Base-by-base conservation (phyloP, 768 basidiomycete species). In the Mycena polygramma region DNA sequence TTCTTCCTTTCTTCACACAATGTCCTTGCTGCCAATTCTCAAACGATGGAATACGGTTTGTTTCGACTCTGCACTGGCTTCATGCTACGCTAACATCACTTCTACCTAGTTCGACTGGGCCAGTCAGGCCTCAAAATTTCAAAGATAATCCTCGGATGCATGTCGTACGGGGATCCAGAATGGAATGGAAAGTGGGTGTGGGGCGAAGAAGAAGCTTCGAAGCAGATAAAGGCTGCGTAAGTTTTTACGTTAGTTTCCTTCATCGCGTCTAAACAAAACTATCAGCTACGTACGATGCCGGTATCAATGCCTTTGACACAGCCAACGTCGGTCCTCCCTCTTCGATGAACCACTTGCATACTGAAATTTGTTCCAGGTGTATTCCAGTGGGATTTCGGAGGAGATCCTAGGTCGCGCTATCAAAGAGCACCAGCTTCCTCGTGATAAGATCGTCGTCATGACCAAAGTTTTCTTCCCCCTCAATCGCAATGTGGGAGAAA, bases 401-500 rank as follows among this genome's bases (percentile, higher is more conserved):
- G 39, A 74, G n/a, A 76, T 85, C 68, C 70, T 83, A 22, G 83
- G 84, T 17, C 79, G 82, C 57, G 81, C 81, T 6, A 76, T 86
- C 66, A 82, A 82, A 61, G 57, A 76, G 52, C 76, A 79, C 68
- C 57, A 80, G 7, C 74, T 84, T 52, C 82, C 83, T 1, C 76
- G 86, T 14, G 82, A 83, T 26, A 76, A 79, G 69, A 74, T 84
- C 36, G 84, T 86, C 43, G 79, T 87, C 58, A 73, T 86, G 65
- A 86, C 84, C 60, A 86, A 85, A 76, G 75, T 81, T 2, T 76
- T 81, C 24, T 77, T 84, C 36, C 85, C 85, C 0, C 77, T 87
- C 35, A 22, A 53, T 1, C 45, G 41, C 5, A 10, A 22, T 82
- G 85, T 41, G 80, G 83, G n/a, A n/a, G n/a, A 63, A 73, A 86